Conservation (phyloP, 768 basidiomycete species). For the Suillus cothurnatus region DNA sequence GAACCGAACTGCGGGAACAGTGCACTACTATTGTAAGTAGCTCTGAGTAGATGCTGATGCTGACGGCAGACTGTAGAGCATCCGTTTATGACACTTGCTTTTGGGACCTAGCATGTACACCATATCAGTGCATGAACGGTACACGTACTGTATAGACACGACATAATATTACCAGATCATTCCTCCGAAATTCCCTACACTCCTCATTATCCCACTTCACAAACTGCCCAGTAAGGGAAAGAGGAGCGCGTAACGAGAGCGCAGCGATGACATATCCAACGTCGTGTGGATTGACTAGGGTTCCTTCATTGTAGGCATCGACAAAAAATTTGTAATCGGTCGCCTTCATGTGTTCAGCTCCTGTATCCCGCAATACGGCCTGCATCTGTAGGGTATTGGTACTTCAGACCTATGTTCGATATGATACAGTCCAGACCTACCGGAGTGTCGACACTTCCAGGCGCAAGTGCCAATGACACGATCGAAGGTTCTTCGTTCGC, state of each 20-base stretch:
- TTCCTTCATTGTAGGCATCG: slow-evolving; percentile 58
- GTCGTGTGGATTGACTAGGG: slow-evolving; percentile 73
- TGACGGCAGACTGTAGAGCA: not conserved
- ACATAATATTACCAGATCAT: slow-evolving; percentile 13
- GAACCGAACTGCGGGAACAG: not conserved
- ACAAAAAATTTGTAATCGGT: slow-evolving; percentile 61
- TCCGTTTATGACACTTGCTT: not conserved
- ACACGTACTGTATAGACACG: not conserved
- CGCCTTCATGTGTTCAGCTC: slow-evolving; percentile 53
- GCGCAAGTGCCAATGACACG: slow-evolving; percentile 75
- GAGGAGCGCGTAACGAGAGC: slow-evolving; percentile 65
- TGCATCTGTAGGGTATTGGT: slow-evolving; percentile 63
- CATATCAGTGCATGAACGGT: not conserved
- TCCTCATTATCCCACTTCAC: slow-evolving; percentile 78
- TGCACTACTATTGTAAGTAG: not conserved
- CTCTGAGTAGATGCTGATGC: not conserved
- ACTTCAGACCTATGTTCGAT: slow-evolving; percentile 4
- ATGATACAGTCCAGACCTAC: slow-evolving; percentile 41
- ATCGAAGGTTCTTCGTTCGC: slow-evolving; percentile 83
- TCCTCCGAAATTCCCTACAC: slow-evolving; percentile 55
- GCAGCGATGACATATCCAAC: slow-evolving; percentile 80
- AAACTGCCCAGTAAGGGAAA: slow-evolving; percentile 71
- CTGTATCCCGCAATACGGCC: slow-evolving; percentile 50
- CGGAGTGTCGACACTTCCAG: slow-evolving; percentile 84
- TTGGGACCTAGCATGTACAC: not conserved